Base-by-base conservation (phyloP, 208 protist genomes). In the Phytomonas francai region DNA sequence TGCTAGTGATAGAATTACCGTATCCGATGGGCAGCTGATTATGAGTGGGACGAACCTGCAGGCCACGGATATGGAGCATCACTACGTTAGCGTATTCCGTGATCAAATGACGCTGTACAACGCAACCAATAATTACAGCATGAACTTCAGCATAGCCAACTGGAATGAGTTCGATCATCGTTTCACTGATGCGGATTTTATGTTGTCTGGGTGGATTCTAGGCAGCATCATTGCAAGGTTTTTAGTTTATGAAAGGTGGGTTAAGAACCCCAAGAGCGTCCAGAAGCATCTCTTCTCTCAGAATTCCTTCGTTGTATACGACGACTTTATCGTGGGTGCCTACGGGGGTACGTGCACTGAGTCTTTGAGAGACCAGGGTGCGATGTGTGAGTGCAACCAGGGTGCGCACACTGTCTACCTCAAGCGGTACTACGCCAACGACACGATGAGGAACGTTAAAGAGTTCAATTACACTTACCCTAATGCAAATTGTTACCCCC, bases 291-390 rank as follows among this genome's bases (percentile, higher is more conserved):
- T 86, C 0, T 86, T 85, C 63, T 5, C 61, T 1, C 85, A 91
- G 63, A 75, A 79, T 27, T 75, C 80, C 29, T 88, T 85, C 71
- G 57, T 84, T n/a, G 60, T 88, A 16, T 75, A 70, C 42, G 72
- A 70, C 16, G 82, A 88, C 73, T 70, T 77, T 57, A 60, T 91
- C 28, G 30, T 87, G 31, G 85, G 82, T 51, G 77, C 84, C 68
- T 91, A 78, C 71, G 81, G 85, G 57, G 81, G 72, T 22, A 25
- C 30, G 39, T 77, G 74, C 58, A 36, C 49, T 12, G 3, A 25
- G 3, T 8, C 45, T 30, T 68, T 71, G 0, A 19, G 14, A 12
- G 22, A 28, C 22, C 65, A 79, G 25, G 80, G 75, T 12, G 82
- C 74, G 19, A 70, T 79, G 39, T 82, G 68, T 68, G 8, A 56